Conservation (phyloP, 2,329 filamentous ascomycete genomes). For the Thermoascus crustaceus region DNA sequence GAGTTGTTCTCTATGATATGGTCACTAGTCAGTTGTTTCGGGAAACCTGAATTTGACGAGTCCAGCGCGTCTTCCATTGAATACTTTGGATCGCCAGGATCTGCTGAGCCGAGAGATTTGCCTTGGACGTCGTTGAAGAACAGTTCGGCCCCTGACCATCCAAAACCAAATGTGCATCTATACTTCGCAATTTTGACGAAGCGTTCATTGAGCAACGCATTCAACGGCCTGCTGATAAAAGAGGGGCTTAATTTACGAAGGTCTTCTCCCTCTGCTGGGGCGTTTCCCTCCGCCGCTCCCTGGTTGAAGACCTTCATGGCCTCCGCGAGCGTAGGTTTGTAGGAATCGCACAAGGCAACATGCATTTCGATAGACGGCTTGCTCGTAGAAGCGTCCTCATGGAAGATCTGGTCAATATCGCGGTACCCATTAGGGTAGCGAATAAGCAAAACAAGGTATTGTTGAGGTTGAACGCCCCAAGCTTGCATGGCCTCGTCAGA, state of each 20-base stretch:
- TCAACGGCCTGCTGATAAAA: slow-evolving; percentile 65
- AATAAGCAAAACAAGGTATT: slow-evolving; percentile 62
- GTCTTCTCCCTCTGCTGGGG: not conserved
- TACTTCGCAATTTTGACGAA: slow-evolving; percentile 57
- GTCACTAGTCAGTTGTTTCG: slow-evolving; percentile 45
- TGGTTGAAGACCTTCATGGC: slow-evolving; percentile 44
- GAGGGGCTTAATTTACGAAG: slow-evolving; percentile 42
- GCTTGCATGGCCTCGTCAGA: slow-evolving; percentile 15
- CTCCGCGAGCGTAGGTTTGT: slow-evolving; percentile 59
- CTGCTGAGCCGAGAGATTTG: slow-evolving; percentile 12
- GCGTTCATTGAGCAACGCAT: slow-evolving; percentile 57
- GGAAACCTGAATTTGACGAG: slow-evolving; percentile 30
- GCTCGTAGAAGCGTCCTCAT: slow-evolving; percentile 27
- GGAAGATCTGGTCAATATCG: slow-evolving; percentile 47
- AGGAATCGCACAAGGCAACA: slow-evolving; percentile 60
- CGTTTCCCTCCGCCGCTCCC: not conserved
- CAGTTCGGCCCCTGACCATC: slow-evolving; percentile 61
- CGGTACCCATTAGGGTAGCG: slow-evolving; percentile 57
- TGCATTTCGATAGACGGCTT: slow-evolving; percentile 48
- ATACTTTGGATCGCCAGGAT: slow-evolving; percentile 12
- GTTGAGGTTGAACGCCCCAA: slow-evolving; percentile 6
- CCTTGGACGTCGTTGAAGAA: slow-evolving; percentile 45
- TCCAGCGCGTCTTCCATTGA: slow-evolving; percentile 16
- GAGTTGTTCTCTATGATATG: slow-evolving; percentile 34
- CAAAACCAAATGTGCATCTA: slow-evolving; percentile 44